Base-by-base conservation (phyloP, 805 yeast species). In the Diddensiella caesifluorescens region DNA sequence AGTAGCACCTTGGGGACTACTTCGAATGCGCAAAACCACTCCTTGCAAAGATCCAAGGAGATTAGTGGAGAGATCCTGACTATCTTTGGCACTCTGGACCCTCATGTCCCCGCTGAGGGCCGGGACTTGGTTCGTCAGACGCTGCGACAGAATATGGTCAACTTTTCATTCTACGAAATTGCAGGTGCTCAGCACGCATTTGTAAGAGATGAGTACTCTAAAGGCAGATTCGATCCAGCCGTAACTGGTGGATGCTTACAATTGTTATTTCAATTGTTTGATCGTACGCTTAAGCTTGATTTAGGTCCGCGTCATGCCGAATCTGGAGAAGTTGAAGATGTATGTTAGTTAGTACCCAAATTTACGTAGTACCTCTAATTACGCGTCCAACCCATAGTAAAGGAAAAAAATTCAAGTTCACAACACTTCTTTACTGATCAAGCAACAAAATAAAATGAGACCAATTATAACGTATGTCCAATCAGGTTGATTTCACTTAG, bases 151-250 rank as follows among this genome's bases (percentile, higher is more conserved):
- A 69, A 74, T 22, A 71, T 70, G 16, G 83, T 80, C 38, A 76
- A 71, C 44, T 74, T 81, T 61, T 79, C 87, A 0, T 81, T 83
- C 57, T 71, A 80, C 64, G 94, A 83, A 61, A 67, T 83, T 40
- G 74, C 79, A 52, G 88, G 75, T 49, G 92, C 94, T 10, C 88
- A 83, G 59, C 94, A 84, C 52, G 92, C 94, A 0, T 83, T 83
- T 53, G 80, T 83, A 41, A 70, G 92, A 49, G 94, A 83, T 57
- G 92, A 83, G 55, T 63, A 69, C 46, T 79, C 86, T 50, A 83
- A 82, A 63, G 94, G 85, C n/a, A 68, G 92, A 54, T 83, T 75
- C 56, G 92, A 83, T 59, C 76, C 87, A n/a, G 86, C 86, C 1
- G 73, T 79, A 41, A 83, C 92, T 16, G 67, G 70, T 49, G 67